Conservation (phyloP, 257 asterid genomes). For the Fraxinus cuspidata region DNA sequence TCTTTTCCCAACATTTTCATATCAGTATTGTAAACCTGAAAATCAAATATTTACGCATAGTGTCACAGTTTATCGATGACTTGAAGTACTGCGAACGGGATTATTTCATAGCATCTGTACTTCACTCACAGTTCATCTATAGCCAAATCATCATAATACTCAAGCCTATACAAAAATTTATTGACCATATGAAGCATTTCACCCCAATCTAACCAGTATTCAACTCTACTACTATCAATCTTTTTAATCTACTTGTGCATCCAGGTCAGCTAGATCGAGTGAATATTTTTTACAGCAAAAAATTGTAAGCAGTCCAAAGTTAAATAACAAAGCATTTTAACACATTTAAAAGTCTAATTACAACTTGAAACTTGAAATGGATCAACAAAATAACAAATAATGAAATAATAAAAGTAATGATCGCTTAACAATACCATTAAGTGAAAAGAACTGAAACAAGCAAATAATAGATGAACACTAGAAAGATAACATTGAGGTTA, state of each 20-base stretch:
- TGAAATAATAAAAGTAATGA: not conserved
- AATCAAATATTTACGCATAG: not conserved
- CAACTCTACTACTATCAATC: not conserved
- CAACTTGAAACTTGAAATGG: not conserved
- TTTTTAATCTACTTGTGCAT: not conserved
- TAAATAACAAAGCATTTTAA: not conserved
- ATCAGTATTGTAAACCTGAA: not conserved
- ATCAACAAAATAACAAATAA: not conserved
- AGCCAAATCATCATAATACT: not conserved
- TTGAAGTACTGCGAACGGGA: not conserved
- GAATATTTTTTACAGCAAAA: not conserved
- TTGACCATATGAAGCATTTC: not conserved
- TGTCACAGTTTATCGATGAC: not conserved
- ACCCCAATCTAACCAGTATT: not conserved
- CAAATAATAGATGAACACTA: not conserved
- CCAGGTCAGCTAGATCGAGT: not conserved
- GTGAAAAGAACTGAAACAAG: not conserved
- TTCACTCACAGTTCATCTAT: not conserved
- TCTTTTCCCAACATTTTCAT: not conserved
- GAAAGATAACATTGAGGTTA: not conserved
- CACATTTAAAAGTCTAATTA: not conserved
- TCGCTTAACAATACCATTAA: not conserved
- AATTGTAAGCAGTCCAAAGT: not conserved
- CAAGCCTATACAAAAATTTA: not conserved
- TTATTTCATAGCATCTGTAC: not conserved